Evolutionary conservation across 192 early-diverging fungal species (phyloP).

Genomic region (Coemansia sp.): DNA sequence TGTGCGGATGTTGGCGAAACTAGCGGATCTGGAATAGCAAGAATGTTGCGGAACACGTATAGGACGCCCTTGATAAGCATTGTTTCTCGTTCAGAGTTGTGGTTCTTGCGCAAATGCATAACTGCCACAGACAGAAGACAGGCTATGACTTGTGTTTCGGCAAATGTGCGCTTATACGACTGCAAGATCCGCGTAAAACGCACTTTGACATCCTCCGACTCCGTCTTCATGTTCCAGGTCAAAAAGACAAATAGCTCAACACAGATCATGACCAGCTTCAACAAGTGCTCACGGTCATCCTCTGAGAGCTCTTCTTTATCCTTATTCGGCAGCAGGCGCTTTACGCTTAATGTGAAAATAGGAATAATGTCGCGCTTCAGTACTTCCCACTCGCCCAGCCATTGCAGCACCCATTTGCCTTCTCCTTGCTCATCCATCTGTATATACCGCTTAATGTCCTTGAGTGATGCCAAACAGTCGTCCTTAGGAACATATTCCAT

Average conservation of each 20-base stretch:
- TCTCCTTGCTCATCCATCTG: constrained; percentile 68
- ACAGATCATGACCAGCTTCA: constrained; percentile 43
- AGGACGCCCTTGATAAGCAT: constrained; percentile 59
- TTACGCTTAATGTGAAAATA: constrained; percentile 57
- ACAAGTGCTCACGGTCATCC: constrained; percentile 17
- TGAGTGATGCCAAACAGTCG: constrained; percentile 79
- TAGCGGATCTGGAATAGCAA: constrained; percentile 74
- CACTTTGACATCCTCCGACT: constrained; percentile 39
- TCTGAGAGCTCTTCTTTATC: constrained; percentile 13
- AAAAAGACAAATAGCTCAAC: constrained; percentile 85
- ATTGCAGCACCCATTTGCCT: constrained; percentile 59
- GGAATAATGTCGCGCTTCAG: constrained; percentile 77
- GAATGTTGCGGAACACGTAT: constrained; percentile 74
- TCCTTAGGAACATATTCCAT: constrained; percentile 73
- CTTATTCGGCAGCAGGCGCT: constrained; percentile 17
- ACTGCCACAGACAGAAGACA: constrained; percentile 32
- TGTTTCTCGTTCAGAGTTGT: constrained; percentile 24
- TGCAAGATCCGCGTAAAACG: constrained; percentile 57
- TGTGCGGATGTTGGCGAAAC: constrained; percentile 56
- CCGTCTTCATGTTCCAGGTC: constrained; percentile 77
- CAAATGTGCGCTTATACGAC: constrained; percentile 74
- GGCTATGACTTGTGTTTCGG: constrained; percentile 22
- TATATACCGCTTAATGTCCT: constrained; percentile 84
- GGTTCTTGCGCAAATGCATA: constrained; percentile 25
- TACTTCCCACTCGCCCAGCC: constrained; percentile 73